Percentiles rank a stretch among this genome's conserved stretches.
Evolutionary conservation across 148 eudicot species (phyloP).

Genomic region (Vaccinium darrowii): DNA sequence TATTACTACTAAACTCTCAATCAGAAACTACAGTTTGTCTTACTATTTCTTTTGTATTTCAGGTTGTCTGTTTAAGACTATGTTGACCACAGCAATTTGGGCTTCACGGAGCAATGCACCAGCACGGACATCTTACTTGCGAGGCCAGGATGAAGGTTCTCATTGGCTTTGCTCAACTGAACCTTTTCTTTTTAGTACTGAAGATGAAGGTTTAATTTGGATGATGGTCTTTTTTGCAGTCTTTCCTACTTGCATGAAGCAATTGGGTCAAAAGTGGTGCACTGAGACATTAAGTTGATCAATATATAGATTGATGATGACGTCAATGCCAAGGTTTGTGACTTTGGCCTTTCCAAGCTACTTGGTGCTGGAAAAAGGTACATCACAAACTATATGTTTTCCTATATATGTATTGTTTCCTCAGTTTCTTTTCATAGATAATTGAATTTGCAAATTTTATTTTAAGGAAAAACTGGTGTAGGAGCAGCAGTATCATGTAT

Average conservation of each 20-base stretch:
- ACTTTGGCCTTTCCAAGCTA: constrained; percentile 74
- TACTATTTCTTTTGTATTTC: constrained; percentile 18
- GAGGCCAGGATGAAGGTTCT: constrained; percentile 66
- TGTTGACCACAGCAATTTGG: constrained; percentile 71
- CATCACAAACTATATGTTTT: constrained; percentile 35
- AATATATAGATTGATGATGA: constrained; percentile 63
- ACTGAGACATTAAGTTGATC: constrained; percentile 77
- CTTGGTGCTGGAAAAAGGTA: constrained; percentile 76
- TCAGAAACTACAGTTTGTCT: neutral
- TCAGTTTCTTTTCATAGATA: neutral
- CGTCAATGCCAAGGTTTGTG: constrained; percentile 69
- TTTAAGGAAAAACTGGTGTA: neutral
- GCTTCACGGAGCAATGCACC: constrained; percentile 81
- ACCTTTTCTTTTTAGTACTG: neutral
- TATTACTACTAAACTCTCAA: neutral
- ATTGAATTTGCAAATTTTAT: neutral
- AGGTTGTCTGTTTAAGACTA: constrained; percentile 73
- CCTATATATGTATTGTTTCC: neutral
- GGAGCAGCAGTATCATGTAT: neutral
- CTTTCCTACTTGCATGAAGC: constrained; percentile 76
- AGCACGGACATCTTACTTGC: constrained; percentile 70
- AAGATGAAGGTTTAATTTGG: neutral
- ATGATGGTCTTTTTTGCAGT: constrained; percentile 36
- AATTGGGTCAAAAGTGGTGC: constrained; percentile 80
- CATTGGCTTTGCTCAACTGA: constrained; percentile 44